Base-by-base conservation (phyloP, 768 basidiomycete species). In the Cyathus striatus region DNA sequence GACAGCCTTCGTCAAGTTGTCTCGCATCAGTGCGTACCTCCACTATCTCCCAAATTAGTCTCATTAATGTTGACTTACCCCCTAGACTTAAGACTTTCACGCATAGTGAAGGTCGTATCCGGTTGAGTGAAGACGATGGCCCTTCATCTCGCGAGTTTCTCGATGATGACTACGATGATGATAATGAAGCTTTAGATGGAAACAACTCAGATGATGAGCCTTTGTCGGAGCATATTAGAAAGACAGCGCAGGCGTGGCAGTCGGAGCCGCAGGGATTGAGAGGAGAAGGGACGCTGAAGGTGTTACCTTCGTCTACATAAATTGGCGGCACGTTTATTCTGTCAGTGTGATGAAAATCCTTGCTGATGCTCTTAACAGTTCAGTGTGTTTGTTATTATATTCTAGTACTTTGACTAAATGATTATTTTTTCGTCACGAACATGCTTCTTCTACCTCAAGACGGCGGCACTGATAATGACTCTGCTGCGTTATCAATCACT, bases 101-200 rank as follows among this genome's bases (percentile, higher is more conserved):
- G 2, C 59, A 63, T 13, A 53, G 61, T 13, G 78, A 81, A 46
- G 84, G 84, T 2, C 68, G 58, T 5, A 83, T 87, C 42, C 74
- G 84, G 6, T 68, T 87, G 17, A 84, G 82, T 37, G 71, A 77
- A 53, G 85, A 87, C 49, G 82, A 86, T 41, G 81, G 82, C 0
- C 84, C 84, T 10, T 70, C 83, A n/a, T 73, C 82, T n/a, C 65
- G 68, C 13, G 79, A 81, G 42, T 86, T 86, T 47, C 50, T 87
- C 38, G 73, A 70, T 26, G 77, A 79, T 44, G 78, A 77, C 23
- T 72, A 76, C 37, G 79, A 80, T 36, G 81, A 76, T 10, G 75
- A 70, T 24, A 60, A 70, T 23, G 63, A 63, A 33, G 53, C 50
- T 17, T 41, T 58, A 24, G 35, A 37, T 5, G 46, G 39, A 27